Evolutionary conservation across 2,329 filamentous ascomycete genomes (phyloP).

Genomic region (Grosmannia huntii): DNA sequence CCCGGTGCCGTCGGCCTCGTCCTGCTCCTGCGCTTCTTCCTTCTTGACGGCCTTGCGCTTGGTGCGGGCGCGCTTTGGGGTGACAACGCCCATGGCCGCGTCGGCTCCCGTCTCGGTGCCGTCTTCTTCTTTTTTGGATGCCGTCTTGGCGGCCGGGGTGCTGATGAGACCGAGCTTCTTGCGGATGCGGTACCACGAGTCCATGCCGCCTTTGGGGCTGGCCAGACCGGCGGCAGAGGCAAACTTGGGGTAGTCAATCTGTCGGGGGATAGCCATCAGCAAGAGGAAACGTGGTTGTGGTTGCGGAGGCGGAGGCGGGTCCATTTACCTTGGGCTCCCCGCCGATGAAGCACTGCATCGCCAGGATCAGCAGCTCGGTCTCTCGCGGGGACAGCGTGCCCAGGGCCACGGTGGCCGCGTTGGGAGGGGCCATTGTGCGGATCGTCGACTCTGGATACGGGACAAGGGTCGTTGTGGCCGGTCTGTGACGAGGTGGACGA

Average conservation of each 20-base stretch:
- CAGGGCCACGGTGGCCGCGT: neutral
- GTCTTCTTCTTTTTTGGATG: neutral
- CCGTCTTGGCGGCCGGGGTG: neutral
- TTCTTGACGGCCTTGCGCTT: neutral
- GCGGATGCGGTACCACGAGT: constrained; percentile 5
- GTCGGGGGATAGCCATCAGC: neutral
- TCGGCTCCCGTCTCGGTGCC: neutral
- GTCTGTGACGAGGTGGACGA: too few relatives aligned
- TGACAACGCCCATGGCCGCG: neutral
- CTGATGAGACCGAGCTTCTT: constrained; percentile 3
- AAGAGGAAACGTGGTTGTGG: neutral
- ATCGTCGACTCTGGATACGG: too few relatives aligned
- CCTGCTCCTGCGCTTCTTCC: neutral
- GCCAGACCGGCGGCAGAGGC: neutral
- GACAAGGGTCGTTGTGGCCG: too few relatives aligned
- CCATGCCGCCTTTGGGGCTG: neutral
- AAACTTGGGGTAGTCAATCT: constrained; percentile 6
- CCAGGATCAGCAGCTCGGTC: constrained; percentile 1
- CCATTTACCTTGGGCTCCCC: constrained; percentile 4
- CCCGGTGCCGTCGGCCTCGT: neutral
- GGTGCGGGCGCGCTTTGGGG: neutral
- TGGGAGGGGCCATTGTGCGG: neutral
- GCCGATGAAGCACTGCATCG: constrained; percentile 3
- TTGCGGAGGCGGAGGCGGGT: too few relatives aligned
- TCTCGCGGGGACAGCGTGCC: neutral